Conservation (phyloP, 2,329 filamentous ascomycete species). For the Arthrobotrys megalospora region DNA sequence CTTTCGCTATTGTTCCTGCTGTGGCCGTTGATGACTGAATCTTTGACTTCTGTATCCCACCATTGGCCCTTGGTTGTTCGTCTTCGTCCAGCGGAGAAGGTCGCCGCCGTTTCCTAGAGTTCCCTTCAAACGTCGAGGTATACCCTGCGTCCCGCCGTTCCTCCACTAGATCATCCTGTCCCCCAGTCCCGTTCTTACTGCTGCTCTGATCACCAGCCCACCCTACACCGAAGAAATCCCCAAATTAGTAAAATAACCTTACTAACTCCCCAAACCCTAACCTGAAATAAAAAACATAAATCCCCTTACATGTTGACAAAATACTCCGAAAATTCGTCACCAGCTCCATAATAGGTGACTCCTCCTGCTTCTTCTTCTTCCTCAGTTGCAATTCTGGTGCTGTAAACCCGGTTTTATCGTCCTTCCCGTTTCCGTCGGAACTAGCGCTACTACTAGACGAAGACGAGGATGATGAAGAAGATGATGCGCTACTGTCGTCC, state of each 20-base stretch:
- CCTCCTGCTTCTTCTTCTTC: constrained; percentile 24
- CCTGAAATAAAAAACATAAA: background rate
- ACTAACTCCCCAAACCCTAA: background rate
- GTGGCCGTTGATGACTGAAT: background rate
- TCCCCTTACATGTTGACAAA: constrained; percentile 19
- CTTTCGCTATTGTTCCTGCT: background rate
- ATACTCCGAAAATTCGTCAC: constrained; percentile 5
- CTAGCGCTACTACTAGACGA: constrained; percentile 6
- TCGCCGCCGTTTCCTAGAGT: constrained; percentile 55
- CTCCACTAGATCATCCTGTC: constrained; percentile 36
- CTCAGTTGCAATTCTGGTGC: background rate
- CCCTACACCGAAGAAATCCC: constrained; percentile 7
- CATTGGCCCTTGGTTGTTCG: constrained; percentile 16
- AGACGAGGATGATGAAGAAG: background rate
- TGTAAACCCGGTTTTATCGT: background rate
- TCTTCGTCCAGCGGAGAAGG: constrained; percentile 26
- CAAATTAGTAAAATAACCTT: background rate
- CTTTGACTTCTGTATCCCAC: constrained; percentile 10
- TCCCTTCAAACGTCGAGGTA: constrained; percentile 42
- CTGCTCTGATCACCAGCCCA: background rate
- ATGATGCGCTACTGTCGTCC: constrained; percentile 24
- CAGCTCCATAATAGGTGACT: background rate
- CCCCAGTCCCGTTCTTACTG: background rate
- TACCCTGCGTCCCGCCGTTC: constrained; percentile 49
- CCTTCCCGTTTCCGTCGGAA: constrained; percentile 12